Conservation (phyloP, 1,284 basidiomycete species). For the Ustilago curta region DNA sequence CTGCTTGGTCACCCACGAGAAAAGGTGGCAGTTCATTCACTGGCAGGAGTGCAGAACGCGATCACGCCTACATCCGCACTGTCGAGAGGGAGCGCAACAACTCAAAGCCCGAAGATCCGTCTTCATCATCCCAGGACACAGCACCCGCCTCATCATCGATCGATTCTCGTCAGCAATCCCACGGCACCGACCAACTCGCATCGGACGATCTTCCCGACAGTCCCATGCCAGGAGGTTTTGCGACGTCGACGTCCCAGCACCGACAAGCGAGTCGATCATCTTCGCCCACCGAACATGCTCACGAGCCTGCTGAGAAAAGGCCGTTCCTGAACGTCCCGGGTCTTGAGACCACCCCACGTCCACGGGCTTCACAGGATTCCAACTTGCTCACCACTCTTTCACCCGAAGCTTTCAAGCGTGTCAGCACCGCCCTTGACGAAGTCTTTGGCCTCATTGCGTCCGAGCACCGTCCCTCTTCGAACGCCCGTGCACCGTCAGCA, state of each 20-base stretch:
- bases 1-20: constrained; percentile 14
- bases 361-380: constrained; percentile 25
- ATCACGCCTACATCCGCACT: constrained; percentile 54
- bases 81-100: constrained; percentile 34
- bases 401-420: constrained; percentile 62
- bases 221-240: constrained; percentile 35
- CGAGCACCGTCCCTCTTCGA: constrained; percentile 21
- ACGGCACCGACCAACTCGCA: background rate
- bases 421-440: constrained; percentile 63
- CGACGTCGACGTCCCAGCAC: constrained; percentile 1
- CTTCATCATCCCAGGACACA: constrained; percentile 3
- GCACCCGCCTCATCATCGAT: background rate
- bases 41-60: constrained; percentile 50
- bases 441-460: constrained; percentile 57
- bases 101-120: constrained; percentile 14
- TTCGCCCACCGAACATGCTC: background rate
- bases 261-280: background rate
- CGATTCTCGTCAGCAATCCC: constrained; percentile 1
- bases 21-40: constrained; percentile 47
- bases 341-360: constrained; percentile 7
- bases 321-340: constrained; percentile 13
- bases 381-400: constrained; percentile 49
- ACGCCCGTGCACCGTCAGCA: background rate
- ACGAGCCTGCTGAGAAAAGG: background rate
- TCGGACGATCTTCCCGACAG: background rate